Evolutionary conservation across 768 basidiomycete species (phyloP).

Genomic region (Suillus paluster): DNA sequence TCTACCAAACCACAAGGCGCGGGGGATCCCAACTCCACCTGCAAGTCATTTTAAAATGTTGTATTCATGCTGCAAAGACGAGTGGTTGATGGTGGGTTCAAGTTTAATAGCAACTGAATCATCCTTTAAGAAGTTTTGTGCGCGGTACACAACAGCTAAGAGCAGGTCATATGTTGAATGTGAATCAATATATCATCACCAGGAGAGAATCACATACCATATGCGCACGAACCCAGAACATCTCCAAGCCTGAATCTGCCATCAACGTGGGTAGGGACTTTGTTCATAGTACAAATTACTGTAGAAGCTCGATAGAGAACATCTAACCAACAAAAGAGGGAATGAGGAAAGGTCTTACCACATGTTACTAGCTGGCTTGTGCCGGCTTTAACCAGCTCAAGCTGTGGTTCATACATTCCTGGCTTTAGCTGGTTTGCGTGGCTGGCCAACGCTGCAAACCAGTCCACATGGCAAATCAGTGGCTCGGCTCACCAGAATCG

Average conservation of each 20-base stretch:
- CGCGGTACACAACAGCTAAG: not conserved
- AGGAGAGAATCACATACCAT: not conserved
- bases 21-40: slow-evolving; percentile 7
- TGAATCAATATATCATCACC: not conserved
- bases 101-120: not conserved
- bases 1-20: not conserved
- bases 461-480: no score
- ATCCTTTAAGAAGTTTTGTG: no score
- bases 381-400: no score
- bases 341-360: no score
- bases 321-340: no score
- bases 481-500: no score
- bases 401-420: no score
- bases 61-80: slow-evolving; percentile 2
- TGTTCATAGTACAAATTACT: no score
- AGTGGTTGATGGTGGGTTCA: not conserved
- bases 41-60: slow-evolving; percentile 1
- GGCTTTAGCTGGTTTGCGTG: no score
- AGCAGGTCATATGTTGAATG: not conserved
- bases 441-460: no score
- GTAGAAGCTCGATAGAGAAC: no score
- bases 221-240: not conserved
- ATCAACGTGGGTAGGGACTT: not conserved
- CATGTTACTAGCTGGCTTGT: no score
- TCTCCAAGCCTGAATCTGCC: not conserved